Evolutionary conservation across 257 asterid genomes (phyloP), one percentile per base, ranked within the genome.

Genomic region (Mentha longifolia): DNA sequence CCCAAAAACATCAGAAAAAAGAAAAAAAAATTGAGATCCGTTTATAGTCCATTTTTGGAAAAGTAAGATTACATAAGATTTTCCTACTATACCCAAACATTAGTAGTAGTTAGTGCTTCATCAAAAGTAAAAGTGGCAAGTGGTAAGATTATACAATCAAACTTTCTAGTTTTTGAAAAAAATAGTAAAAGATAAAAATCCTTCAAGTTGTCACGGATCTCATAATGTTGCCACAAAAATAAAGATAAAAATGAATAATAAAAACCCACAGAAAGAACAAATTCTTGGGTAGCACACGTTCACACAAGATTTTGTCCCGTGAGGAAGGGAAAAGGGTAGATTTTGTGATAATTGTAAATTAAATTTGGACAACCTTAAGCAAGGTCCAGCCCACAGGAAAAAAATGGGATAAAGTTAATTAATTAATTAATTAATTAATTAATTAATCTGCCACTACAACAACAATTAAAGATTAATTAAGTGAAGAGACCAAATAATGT

Each of bases 401-500:
- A 62, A 37, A 69, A 75, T 57, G 37, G 49, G 46, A 71, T 12
- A 56, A 77, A 46, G 42, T 5, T 8, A 37, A 37, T 75, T 70
- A 68, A 41, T 5, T 8, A 37, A 37, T 75, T 70, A 68, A 41
- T 66, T 28, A 65, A 72, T 66, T 43, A 61, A 72, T 45, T 16
- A 50, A 16, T 50, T 16, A 15, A 47, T 5, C 16, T 5, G 1
- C 51, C 20, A 10, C 31, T 67, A 41, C 47, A 42, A 42, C 22
- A 51, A 55, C 17, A n/a, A n/a, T 6, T 1, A 42, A 60, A 56
- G 13, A 65, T 71, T 41, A 66, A 61, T 60, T 43, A 70, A 47
- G 47, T 68, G 22, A 79, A 86, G 82, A 70, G 89, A 85, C 85
- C 92, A 86, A 83, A 81, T 88, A 71, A 83, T 76, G 95, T 86